These are phyloP conservation scores for Pyricularia grisea DNA, from an alignment of 2,329 filamentous ascomycete species.

Conservation along the genomic window DNA sequence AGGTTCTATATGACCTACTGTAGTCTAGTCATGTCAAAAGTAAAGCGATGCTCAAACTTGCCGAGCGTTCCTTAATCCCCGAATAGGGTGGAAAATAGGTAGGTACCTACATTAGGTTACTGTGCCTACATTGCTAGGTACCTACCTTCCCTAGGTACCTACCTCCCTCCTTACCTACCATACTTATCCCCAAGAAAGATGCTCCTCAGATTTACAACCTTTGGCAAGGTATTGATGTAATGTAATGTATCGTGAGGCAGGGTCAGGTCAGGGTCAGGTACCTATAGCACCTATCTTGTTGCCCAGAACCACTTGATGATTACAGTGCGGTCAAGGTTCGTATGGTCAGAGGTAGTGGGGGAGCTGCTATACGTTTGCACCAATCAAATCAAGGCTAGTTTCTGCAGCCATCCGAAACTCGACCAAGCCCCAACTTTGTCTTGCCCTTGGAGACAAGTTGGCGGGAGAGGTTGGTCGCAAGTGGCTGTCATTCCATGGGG, in stretches of 20 bases:
- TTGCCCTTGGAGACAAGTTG: neutral
- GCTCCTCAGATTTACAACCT: too few relatives aligned
- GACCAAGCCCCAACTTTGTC: neutral
- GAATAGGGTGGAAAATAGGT: neutral
- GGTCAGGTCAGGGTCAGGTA: too few relatives aligned
- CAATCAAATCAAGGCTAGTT: neutral
- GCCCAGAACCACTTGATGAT: neutral
- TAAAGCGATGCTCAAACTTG: neutral
- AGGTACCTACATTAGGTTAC: neutral
- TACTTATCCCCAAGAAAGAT: too few relatives aligned
- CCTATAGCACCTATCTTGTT: too few relatives aligned
- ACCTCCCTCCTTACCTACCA: neutral
- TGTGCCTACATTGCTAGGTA: neutral
- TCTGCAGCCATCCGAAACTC: conserved; percentile 1
- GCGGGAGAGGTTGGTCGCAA: neutral
- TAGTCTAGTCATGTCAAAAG: neutral
- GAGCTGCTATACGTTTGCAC: neutral
- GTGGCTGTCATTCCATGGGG: neutral
- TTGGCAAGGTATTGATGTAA: too few relatives aligned
- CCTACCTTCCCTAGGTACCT: neutral
- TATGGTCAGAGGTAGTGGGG: neutral
- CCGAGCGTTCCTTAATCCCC: neutral
- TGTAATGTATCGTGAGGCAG: too few relatives aligned
- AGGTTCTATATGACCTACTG: neutral
- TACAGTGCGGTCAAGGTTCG: neutral